phyloP scores from a whole-genome alignment of 441 rosid genomes.

The Bocquillonia castaneifolia region DNA sequence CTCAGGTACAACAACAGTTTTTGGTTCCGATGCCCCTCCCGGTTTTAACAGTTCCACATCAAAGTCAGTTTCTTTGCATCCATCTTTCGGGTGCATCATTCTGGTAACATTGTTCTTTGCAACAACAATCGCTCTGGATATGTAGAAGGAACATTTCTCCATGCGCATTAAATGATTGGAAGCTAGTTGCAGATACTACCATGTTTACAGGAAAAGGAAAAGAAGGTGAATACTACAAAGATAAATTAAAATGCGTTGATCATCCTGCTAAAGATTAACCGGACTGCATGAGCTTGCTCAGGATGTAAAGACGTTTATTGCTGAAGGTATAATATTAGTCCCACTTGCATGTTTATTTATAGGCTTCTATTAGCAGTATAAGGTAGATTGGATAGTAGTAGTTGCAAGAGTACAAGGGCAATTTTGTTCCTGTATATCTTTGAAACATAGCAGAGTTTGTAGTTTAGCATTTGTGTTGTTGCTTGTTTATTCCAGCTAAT shows the following conservation, averaged over 20 bases:
- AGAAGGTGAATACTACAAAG: constrained; percentile 9
- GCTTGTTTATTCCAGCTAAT: constrained; percentile 1
- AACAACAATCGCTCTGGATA: constrained; percentile 30
- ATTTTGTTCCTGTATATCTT: constrained; percentile 27
- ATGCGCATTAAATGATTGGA: constrained; percentile 15
- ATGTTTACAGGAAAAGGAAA: constrained; percentile 18
- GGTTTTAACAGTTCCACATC: constrained; percentile 46
- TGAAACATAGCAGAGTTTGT: constrained; percentile 1
- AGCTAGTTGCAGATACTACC: constrained; percentile 18
- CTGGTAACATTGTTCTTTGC: constrained; percentile 33
- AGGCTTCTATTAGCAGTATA: constrained; percentile 9
- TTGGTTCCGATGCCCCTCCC: constrained; percentile 52
- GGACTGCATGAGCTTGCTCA: constrained; percentile 22
- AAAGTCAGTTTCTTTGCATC: constrained; percentile 34
- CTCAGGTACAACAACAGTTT: constrained; percentile 35
- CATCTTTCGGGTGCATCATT: constrained; percentile 27
- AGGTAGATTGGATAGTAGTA: constrained; percentile 10
- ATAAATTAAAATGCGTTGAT: neutral
- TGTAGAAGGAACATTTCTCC: constrained; percentile 29
- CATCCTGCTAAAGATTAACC: constrained; percentile 19
- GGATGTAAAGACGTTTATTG: constrained; percentile 26
- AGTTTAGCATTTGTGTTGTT: constrained; percentile 12
- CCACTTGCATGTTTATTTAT: constrained; percentile 14
- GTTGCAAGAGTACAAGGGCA: constrained; percentile 12
- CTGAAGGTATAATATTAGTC: constrained; percentile 15